Percentiles rank a stretch among this genome's conserved stretches.
phyloP scores from a whole-genome alignment of 495 filamentous ascomycete genomes.

The Elasticomyces elasticus region DNA sequence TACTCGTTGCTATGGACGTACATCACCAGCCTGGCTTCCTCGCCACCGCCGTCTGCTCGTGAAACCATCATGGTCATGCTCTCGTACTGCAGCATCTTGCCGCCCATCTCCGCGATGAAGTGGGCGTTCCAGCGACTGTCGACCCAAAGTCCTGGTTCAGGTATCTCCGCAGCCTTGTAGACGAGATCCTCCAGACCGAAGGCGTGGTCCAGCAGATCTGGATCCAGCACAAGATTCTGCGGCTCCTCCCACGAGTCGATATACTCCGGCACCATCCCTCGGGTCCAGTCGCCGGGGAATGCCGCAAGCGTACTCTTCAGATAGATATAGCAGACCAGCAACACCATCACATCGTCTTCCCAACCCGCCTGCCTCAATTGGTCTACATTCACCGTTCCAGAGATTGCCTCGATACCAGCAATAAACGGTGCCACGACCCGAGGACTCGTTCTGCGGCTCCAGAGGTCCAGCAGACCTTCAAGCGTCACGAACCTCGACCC shows the following conservation, averaged over 20 bases:
- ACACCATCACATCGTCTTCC: constrained; percentile 22
- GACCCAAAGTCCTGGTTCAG: neutral
- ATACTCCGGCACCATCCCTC: neutral
- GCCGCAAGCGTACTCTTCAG: neutral
- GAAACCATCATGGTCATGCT: constrained; percentile 16
- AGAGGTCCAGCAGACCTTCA: constrained; percentile 9
- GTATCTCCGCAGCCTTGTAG: neutral
- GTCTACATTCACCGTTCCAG: constrained; percentile 9
- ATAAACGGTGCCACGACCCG: constrained; percentile 7
- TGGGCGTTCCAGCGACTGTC: constrained; percentile 10
- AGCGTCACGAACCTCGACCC: constrained; percentile 10
- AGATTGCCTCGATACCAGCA: constrained; percentile 9
- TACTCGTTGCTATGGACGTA: constrained; percentile 12
- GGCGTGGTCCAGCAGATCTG: neutral
- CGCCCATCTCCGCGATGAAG: constrained; percentile 10
- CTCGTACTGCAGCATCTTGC: constrained; percentile 15
- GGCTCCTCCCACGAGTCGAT: neutral
- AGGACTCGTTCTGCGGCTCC: neutral
- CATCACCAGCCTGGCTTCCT: constrained; percentile 13
- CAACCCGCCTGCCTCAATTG: constrained; percentile 19
- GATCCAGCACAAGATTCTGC: neutral
- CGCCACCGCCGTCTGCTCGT: neutral
- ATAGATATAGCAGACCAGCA: constrained; percentile 11
- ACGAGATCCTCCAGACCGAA: constrained; percentile 8
- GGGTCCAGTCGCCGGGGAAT: neutral